Evolutionary conservation across 2,329 filamentous ascomycete species (phyloP).

Genomic region (Pseudopithomyces chartarum): DNA sequence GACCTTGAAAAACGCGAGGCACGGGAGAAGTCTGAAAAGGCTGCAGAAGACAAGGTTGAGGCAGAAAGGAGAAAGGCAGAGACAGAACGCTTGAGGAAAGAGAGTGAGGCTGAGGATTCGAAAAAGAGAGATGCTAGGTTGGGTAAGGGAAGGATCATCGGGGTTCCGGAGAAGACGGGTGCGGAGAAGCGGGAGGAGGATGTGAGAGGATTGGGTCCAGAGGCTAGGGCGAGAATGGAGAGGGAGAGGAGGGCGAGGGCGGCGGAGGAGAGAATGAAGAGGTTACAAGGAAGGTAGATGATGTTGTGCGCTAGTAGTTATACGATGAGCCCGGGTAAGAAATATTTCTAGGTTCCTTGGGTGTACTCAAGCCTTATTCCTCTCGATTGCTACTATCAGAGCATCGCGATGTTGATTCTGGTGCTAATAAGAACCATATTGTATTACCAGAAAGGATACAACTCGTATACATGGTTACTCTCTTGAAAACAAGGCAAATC

Average conservation of each 20-base stretch:
- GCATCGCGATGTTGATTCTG: no score
- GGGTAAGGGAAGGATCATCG: conserved; percentile 59
- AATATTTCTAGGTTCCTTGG: no score
- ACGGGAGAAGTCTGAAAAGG: conserved; percentile 71
- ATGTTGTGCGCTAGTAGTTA: no score
- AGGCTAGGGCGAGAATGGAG: conserved; percentile 83
- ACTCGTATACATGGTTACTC: no score
- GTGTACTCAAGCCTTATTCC: no score
- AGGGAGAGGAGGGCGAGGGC: conserved; percentile 88
- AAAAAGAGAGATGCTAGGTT: conserved; percentile 56
- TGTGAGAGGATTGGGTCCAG: conserved; percentile 79
- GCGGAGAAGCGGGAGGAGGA: conserved; percentile 85
- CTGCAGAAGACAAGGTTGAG: conserved; percentile 66
- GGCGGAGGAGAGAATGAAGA: conserved; percentile 82
- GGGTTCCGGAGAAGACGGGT: conserved; percentile 69
- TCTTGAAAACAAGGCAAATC: no score
- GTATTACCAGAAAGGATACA: no score
- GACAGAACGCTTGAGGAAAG: conserved; percentile 70
- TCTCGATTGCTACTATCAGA: no score
- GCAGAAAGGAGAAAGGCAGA: conserved; percentile 72
- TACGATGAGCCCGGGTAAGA: no score
- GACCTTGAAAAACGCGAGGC: conserved; percentile 74
- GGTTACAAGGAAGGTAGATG: conserved; percentile 38
- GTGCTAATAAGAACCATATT: no score
- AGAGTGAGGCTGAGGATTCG: conserved; percentile 55